phyloP scores from a whole-genome alignment of 2,329 filamentous ascomycete species.

The Aspergillus nomiae region DNA sequence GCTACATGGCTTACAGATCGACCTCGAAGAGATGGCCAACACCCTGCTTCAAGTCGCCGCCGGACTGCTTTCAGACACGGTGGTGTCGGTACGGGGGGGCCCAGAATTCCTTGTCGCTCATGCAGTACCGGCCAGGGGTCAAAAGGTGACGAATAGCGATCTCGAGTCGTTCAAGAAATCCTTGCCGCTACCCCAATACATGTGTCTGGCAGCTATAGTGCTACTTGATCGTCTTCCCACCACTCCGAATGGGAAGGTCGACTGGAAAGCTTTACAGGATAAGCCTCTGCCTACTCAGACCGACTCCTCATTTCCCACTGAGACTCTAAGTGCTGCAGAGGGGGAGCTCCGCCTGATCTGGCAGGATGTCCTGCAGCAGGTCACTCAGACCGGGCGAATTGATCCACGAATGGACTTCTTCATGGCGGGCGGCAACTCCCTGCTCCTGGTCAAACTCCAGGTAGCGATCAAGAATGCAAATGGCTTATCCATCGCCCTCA shows the following conservation, averaged over 20 bases:
- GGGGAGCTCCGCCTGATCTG: too few relatives aligned
- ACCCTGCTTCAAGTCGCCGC: constrained; percentile 27
- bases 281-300: constrained; percentile 7
- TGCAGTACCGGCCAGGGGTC: constrained; percentile 16
- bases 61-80: constrained; percentile 28
- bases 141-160: not conserved
- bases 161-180: constrained; percentile 16
- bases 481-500: constrained; percentile 13
- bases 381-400: constrained; percentile 1
- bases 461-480: not conserved
- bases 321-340: too few relatives aligned
- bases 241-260: constrained; percentile 27
- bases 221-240: constrained; percentile 27
- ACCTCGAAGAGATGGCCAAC: constrained; percentile 47
- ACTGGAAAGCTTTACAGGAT: constrained; percentile 23
- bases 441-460: constrained; percentile 37
- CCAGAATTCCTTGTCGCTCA: constrained; percentile 34
- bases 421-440: constrained; percentile 30
- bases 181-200: constrained; percentile 38
- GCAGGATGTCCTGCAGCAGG: not conserved
- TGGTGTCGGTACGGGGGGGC: constrained; percentile 29
- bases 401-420: constrained; percentile 24
- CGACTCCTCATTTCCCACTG: too few relatives aligned
- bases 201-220: constrained; percentile 31
- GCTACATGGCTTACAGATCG: constrained; percentile 35